Conservation (phyloP, 345 rosid species). For the Cardamine resedifolia region DNA sequence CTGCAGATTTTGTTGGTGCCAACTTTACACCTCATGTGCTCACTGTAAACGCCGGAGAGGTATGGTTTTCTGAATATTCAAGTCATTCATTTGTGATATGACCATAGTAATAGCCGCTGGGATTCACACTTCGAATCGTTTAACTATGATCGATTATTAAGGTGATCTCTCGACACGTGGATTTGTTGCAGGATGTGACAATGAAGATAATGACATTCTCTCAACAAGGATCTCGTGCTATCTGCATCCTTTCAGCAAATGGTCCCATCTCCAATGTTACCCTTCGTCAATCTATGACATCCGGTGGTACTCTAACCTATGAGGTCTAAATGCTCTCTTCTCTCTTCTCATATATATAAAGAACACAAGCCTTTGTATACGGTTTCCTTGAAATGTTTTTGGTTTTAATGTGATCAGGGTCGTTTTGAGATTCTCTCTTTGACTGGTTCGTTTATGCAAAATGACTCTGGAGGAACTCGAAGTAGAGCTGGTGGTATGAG, state of each 20-base stretch:
- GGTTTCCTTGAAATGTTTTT: conserved; percentile 9
- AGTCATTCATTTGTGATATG: not conserved
- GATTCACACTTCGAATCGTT: not conserved
- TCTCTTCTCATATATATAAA: not conserved
- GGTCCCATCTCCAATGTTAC: conserved; percentile 93
- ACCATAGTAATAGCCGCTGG: not conserved
- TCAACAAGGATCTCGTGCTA: conserved; percentile 81
- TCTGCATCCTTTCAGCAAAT: conserved; percentile 87
- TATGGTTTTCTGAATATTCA: conserved; percentile 29
- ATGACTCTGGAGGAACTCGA: conserved; percentile 65
- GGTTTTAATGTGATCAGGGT: conserved; percentile 49
- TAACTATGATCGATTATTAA: not conserved
- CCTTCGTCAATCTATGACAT: conserved; percentile 78
- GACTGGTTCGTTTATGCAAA: conserved; percentile 83
- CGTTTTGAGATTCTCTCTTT: conserved; percentile 95
- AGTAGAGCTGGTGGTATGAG: conserved; percentile 99
- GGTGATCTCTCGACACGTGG: not conserved
- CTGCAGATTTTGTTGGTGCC: conserved; percentile 72
- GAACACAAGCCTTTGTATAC: not conserved
- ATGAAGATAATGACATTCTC: conserved; percentile 94
- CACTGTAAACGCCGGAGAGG: conserved; percentile 91
- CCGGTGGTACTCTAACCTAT: conserved; percentile 91
- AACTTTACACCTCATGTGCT: conserved; percentile 92
- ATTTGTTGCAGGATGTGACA: conserved; percentile 63
- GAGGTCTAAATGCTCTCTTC: conserved; percentile 54